Evolutionary conservation across 2,329 filamentous ascomycete genomes (phyloP).

Genomic region (Scytalidium sp.): DNA sequence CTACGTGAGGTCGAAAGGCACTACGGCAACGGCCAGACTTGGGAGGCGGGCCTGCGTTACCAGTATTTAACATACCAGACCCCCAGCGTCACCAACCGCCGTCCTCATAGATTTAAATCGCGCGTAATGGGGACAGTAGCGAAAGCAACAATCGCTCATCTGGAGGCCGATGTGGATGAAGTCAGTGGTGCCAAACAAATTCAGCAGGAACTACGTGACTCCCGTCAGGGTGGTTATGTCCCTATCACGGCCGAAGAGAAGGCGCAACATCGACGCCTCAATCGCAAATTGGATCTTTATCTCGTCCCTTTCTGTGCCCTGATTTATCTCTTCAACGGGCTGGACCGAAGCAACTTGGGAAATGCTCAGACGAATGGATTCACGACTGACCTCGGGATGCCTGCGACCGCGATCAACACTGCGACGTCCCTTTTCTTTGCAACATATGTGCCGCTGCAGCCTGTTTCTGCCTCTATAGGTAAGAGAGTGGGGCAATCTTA

Average conservation of each 20-base stretch:
- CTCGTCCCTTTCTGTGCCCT: constrained; percentile 3
- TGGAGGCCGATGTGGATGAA: background rate
- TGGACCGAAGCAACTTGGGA: constrained; percentile 33
- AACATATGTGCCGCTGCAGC: constrained; percentile 16
- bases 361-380: constrained; percentile 27
- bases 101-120: too few relatives aligned
- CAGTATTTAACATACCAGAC: too few relatives aligned
- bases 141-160: background rate
- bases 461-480: constrained; percentile 9
- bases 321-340: constrained; percentile 43
- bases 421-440: constrained; percentile 11
- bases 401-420: constrained; percentile 3
- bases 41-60: too few relatives aligned
- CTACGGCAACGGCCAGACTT: too few relatives aligned
- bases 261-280: background rate
- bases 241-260: background rate
- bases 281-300: constrained; percentile 16
- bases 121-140: background rate
- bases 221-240: background rate
- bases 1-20: too few relatives aligned
- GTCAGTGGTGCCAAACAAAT: background rate
- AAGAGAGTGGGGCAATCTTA: constrained; percentile 11
- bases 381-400: constrained; percentile 17
- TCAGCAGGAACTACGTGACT: background rate
- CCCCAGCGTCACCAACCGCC: too few relatives aligned